Evolutionary conservation across 2,329 filamentous ascomycete species (phyloP), one percentile per base, ranked within the genome.

Genomic region (Lasiodiplodia hormozganensis): DNA sequence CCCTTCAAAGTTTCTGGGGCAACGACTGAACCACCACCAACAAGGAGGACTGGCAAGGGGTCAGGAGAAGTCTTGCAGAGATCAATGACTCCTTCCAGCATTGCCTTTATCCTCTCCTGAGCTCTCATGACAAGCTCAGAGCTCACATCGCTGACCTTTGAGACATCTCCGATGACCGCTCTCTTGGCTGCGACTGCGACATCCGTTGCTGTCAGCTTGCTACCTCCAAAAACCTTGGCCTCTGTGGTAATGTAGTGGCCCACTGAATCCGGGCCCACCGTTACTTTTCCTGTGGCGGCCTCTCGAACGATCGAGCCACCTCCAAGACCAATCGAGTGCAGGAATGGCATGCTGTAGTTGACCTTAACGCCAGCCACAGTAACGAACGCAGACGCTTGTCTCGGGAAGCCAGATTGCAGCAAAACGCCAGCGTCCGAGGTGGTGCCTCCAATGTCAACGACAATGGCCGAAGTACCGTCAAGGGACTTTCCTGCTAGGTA

Each of bases 391-490:
- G 88, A 86, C 62, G 87, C 85, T 74, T 90, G 87, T 38, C 88
- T 82, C 0, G 89, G 89, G 62, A 91, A 89, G 0, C 89, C 89
- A 60, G 86, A 90, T 0, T 85, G 82, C 7, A 88, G 82, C 3
- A 91, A 76, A 0, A 89, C 76, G 0, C 89, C 88, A 12, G 90
- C 86, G 71, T 91, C 89, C 0, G 88, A 86, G 0, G 89, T 91
- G 0, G 89, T 91, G 2, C 89, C 89, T 0, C 89, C 89, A 65
- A 91, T 86, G 72, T 91, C 89, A 2, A 90, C 85, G 0, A 91
- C 88, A 43, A 71, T 12, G 25, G 65, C 56, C 11, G 54, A 52
- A n/a, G 54, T 16, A 7, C 65, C 65, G 4, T 53, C 34, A 11
- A 68, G 47, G 8, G 56, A 62, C 76, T 70, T 75, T 6, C 76